Evolutionary conservation across 2,329 filamentous ascomycete genomes (phyloP).

Genomic region (Epichloe amarillans): DNA sequence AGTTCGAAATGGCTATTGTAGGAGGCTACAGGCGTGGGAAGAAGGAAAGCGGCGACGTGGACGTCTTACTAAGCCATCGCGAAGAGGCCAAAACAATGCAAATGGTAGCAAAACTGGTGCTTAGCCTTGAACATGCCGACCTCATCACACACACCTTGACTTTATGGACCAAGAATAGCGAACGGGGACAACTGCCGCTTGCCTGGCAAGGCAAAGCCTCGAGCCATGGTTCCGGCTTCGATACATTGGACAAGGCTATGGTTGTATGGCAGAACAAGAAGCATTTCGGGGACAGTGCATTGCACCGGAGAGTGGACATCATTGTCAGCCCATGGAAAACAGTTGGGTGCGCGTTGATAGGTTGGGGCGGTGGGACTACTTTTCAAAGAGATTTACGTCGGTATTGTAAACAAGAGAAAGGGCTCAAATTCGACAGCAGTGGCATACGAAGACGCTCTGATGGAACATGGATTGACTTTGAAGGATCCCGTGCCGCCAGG

Average conservation of each 20-base stretch:
- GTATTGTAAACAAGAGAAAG: conserved; percentile 59
- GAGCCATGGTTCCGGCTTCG: conserved; percentile 50
- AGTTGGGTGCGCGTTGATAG: conserved; percentile 73
- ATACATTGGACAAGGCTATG: conserved; percentile 80
- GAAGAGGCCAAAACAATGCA: conserved; percentile 53
- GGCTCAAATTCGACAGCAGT: conserved; percentile 83
- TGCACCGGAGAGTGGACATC: conserved; percentile 80
- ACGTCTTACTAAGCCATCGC: conserved; percentile 71
- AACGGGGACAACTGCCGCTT: conserved; percentile 52
- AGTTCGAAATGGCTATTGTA: conserved; percentile 49
- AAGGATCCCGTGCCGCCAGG: conserved; percentile 14
- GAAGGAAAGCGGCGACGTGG: conserved; percentile 61
- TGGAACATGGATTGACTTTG: conserved; percentile 59
- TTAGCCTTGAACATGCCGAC: conserved; percentile 50
- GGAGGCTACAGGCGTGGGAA: conserved; percentile 78
- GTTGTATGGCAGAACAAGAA: conserved; percentile 64
- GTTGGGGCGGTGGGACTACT: conserved; percentile 80
- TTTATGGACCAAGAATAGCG: conserved; percentile 54
- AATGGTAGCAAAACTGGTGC: conserved; percentile 61
- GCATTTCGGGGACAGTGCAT: conserved; percentile 9
- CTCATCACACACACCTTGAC: conserved; percentile 75
- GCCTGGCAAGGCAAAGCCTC: conserved; percentile 33
- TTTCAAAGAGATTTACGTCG: conserved; percentile 77
- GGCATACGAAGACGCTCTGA: conserved; percentile 58
- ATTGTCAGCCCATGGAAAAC: conserved; percentile 83